phyloP scores from a whole-genome alignment of 257 asterid genomes.

The Nicotiana knightiana region DNA sequence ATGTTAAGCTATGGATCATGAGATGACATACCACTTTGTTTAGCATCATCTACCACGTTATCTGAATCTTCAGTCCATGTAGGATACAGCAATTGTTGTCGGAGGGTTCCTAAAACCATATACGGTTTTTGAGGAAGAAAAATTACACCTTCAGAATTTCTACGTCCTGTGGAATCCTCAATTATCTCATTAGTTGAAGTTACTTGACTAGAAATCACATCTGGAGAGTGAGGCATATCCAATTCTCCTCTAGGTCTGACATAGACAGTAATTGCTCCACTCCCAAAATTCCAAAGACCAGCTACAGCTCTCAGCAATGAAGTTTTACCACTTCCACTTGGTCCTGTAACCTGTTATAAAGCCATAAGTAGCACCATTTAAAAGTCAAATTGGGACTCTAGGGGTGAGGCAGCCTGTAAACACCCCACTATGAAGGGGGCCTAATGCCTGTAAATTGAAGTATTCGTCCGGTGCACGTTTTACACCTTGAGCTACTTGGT shows the following conservation, averaged over 20 bases:
- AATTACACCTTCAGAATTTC: conserved; percentile 46
- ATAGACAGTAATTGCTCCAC: conserved; percentile 60
- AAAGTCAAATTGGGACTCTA: conserved; percentile 2
- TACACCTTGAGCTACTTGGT: background rate
- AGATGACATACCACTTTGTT: conserved; percentile 43
- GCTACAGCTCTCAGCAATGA: conserved; percentile 78
- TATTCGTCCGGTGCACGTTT: background rate
- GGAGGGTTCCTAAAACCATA: conserved; percentile 88
- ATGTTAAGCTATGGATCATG: conserved; percentile 34
- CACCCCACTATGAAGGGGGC: background rate
- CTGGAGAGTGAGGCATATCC: conserved; percentile 20
- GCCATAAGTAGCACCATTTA: conserved; percentile 13
- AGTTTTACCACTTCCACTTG: conserved; percentile 98
- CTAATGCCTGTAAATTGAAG: background rate
- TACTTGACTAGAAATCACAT: conserved; percentile 21
- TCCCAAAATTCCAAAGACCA: conserved; percentile 88
- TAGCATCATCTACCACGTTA: conserved; percentile 32
- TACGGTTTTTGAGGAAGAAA: conserved; percentile 97
- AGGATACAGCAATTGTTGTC: conserved; percentile 89
- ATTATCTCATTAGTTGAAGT: conserved; percentile 17
- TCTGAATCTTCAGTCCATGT: conserved; percentile 53
- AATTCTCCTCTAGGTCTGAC: conserved; percentile 28
- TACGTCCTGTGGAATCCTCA: conserved; percentile 16
- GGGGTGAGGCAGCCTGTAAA: background rate
- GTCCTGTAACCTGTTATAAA: conserved; percentile 78